Base-by-base conservation (phyloP, 192 early-diverging fungal genomes). In the Rhizophlyctis rosea region DNA sequence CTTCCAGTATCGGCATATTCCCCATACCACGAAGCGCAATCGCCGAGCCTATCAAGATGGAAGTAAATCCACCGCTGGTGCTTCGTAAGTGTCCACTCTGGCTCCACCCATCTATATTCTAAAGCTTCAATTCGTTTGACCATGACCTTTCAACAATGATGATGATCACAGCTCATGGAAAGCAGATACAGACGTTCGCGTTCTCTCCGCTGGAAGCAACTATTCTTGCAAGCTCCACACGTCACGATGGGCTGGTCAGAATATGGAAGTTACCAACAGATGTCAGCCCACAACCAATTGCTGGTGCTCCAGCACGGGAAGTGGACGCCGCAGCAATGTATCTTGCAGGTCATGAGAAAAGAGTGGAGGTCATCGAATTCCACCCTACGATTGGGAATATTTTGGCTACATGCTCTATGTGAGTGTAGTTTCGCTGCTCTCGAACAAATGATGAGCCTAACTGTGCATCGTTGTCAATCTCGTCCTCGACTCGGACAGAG, bases 341-440 rank as follows among this genome's bases (percentile, higher is more conserved):
- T 60, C 54, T 73, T 23, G 71, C 67, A 2, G 67, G 61, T 2
- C 71, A 73, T 23, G 71, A 73, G 48, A 73, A 69, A 52, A 56
- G 39, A 31, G 58, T 73, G 34, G 71, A 73, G 9, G 31, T 34
- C 9, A 33, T 73, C 3, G 51, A 50, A 29, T 73, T 61, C 44
- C 71, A 69, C 29, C 61, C 71, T 3, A 69, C 61, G 7, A 52
- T 51, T 35, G 30, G 57, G 52, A 31, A 39, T 23, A 65, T 73
- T 32, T 16, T 73, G 28, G 48, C 60, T 14, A 68, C 64, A 25
- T 51, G 29, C 9, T 67, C 70, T 14, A 34, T 21, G 64, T 67
- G 57, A 35, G 47, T 57, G 34, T 1, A 1, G 7, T 61, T 18
- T 61, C 9, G n/a, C 7, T 39, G 30, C 7, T 49, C 48, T 23